These are phyloP conservation scores for Gloeopeniophorella convolvens DNA, from an alignment of 768 basidiomycete genomes.

Conservation along the genomic window DNA sequence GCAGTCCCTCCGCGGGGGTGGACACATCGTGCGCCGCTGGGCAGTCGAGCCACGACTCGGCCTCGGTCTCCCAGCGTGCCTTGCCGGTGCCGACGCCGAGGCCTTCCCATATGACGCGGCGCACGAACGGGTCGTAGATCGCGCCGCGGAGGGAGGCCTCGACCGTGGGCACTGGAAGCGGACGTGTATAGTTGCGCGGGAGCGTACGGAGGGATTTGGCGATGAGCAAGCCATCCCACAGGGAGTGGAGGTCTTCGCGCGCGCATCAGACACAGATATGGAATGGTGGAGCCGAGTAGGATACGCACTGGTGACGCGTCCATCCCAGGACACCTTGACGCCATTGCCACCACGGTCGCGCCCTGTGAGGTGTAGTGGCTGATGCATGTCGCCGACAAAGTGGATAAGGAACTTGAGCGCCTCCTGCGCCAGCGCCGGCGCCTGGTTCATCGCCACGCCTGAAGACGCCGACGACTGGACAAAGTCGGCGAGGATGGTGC, in stretches of 20 bases:
- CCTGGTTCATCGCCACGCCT: constrained; percentile 23
- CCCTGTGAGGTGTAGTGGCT: constrained; percentile 88
- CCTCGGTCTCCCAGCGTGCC: constrained; percentile 47
- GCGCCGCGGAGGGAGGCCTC: constrained; percentile 65
- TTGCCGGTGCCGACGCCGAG: constrained; percentile 36
- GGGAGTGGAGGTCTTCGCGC: constrained; percentile 67
- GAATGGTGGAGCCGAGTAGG: not conserved
- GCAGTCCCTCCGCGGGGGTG: no score
- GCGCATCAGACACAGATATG: not conserved
- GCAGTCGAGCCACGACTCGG: constrained; percentile 63
- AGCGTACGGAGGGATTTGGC: constrained; percentile 74
- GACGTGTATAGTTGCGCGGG: constrained; percentile 67
- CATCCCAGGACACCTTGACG: constrained; percentile 67
- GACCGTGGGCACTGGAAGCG: constrained; percentile 60
- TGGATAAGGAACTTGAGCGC: constrained; percentile 92
- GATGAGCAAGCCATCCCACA: constrained; percentile 83
- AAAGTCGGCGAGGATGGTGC: constrained; percentile 51
- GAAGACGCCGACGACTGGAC: constrained; percentile 25
- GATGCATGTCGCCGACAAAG: constrained; percentile 89
- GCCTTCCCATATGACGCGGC: constrained; percentile 84
- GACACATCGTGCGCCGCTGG: no score
- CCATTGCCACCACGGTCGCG: constrained; percentile 86
- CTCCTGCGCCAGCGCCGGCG: constrained; percentile 49
- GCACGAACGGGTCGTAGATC: constrained; percentile 84
- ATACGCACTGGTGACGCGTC: constrained; percentile 59